Evolutionary conservation across 345 rosid species (phyloP).

Genomic region (Sisymbrium altissimum): DNA sequence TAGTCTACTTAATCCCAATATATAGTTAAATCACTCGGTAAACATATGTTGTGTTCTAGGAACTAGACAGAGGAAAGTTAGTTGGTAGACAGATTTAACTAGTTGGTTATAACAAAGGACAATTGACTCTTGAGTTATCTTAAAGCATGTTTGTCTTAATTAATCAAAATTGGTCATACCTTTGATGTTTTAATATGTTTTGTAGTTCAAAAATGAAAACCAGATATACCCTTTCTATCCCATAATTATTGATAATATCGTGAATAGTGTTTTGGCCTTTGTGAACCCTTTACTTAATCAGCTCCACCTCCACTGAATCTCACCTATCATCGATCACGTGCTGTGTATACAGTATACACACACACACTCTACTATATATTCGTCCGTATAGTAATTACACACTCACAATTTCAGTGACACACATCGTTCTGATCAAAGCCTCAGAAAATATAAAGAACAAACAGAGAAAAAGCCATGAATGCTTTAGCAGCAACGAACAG

Average conservation of each 20-base stretch:
- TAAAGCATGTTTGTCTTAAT: slow-evolving; percentile 6
- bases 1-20: background rate
- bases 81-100: background rate
- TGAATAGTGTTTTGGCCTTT: background rate
- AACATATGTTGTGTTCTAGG: background rate
- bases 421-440: slow-evolving; percentile 21
- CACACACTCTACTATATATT: background rate
- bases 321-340: slow-evolving; percentile 35
- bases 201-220: background rate
- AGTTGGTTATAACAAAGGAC: background rate
- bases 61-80: background rate
- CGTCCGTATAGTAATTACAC: background rate
- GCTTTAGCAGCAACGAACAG: slow-evolving; percentile 96
- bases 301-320: slow-evolving; percentile 36
- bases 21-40: no score
- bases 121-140: slow-evolving; percentile 8
- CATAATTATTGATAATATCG: background rate
- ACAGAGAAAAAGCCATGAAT: slow-evolving; percentile 56
- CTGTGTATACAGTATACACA: background rate
- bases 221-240: background rate
- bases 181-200: background rate
- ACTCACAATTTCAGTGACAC: slow-evolving; percentile 3
- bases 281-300: background rate
- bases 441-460: background rate
- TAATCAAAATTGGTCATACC: background rate